Base-by-base conservation (phyloP, 345 rosid species). In the Bruguiera gymnorhiza region DNA sequence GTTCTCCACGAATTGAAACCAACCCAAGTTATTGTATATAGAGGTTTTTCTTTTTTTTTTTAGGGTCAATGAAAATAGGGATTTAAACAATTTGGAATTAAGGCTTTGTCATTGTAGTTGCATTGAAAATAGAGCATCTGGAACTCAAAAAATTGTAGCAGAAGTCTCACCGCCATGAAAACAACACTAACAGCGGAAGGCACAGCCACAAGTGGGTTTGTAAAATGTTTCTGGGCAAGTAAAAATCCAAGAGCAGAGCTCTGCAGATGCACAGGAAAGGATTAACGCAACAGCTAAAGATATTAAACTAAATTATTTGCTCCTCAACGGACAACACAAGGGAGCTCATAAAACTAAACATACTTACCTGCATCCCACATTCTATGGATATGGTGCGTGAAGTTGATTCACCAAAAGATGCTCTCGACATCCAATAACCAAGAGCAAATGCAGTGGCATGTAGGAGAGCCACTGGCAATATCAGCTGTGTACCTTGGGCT, bases 111-210 rank as follows among this genome's bases (percentile, higher is more conserved):
- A 43, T 43, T 15, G 18, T 13, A 0, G 18, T 3, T 43, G 50
- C 18, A 43, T 43, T 43, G 50, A 15, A 60, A 46, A 51, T 21
- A 19, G 16, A 36, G 13, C 54, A 57, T 55, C 39, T 32, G 36
- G 26, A 58, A 51, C 46, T 55, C 59, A 23, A 15, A 34, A 18
- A 15, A 56, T 23, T 56, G 60, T 56, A 24, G 60, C 30, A 23
- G 30, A 56, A 36, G 36, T 51, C 87, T 75, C 89, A 95, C 99
- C 56, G 97, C 99, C 99, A 92, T 95, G 78, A 90, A 92, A 73
- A 95, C 99, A 34, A 95, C 97, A 6, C 99, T 95, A 65, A 95
- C 97, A 24, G 97, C 99, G 59, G 99, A 95, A 64, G 97, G 99
- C 70, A 92, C 97, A 30, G 96, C 96, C 6, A 95, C 99, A 2